phyloP scores from a whole-genome alignment of 2,329 filamentous ascomycete species.

The Calonectria hawksworthii region DNA sequence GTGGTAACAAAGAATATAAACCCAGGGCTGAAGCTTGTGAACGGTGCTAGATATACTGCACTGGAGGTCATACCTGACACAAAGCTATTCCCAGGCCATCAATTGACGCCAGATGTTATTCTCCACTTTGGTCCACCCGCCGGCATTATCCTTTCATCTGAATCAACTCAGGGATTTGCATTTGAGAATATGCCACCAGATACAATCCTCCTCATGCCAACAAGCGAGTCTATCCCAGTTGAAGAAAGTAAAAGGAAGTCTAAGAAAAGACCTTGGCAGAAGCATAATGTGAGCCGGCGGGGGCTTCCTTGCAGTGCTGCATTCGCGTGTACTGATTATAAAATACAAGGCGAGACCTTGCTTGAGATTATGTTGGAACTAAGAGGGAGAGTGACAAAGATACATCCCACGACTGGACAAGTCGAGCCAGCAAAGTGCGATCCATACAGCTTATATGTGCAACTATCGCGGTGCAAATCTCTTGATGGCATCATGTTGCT shows the following conservation, averaged over 20 bases:
- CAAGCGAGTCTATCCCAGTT: too few relatives aligned
- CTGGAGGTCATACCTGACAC: not conserved
- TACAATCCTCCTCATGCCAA: not conserved
- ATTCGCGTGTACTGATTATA: conserved; percentile 16
- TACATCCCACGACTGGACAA: not conserved
- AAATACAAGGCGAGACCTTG: not conserved
- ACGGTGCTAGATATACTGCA: not conserved
- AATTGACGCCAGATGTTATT: not conserved
- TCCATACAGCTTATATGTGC: conserved; percentile 3
- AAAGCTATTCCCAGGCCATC: not conserved
- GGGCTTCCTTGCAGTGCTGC: not conserved
- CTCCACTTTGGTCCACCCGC: not conserved
- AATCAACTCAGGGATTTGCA: not conserved
- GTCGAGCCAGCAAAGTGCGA: not conserved
- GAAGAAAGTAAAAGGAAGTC: too few relatives aligned
- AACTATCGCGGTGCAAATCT: not conserved
- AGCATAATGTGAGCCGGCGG: not conserved
- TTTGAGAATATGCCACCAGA: not conserved
- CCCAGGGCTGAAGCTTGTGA: not conserved
- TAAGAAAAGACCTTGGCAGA: conserved; percentile 12
- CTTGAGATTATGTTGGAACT: not conserved
- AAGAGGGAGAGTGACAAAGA: not conserved
- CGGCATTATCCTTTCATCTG: not conserved
- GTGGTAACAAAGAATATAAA: not conserved
- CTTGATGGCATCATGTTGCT: conserved; percentile 13